Conservation (phyloP, 345 rosid genomes). For the Populus deltoides region DNA sequence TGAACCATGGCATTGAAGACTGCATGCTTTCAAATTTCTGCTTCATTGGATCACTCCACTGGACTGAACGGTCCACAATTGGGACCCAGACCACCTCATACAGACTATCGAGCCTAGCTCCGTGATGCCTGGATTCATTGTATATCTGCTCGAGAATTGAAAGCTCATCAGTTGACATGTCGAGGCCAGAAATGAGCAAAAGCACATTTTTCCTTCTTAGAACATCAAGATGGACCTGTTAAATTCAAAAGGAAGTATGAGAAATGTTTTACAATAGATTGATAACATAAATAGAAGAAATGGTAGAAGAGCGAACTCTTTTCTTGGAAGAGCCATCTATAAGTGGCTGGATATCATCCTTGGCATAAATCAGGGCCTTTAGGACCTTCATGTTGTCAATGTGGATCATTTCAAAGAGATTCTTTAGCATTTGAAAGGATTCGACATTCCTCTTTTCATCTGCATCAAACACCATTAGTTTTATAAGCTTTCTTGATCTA, state of each 20-base stretch:
- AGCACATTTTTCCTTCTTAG: conserved; percentile 77
- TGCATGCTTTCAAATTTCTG: conserved; percentile 51
- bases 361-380: conserved; percentile 68
- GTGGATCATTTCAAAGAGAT: conserved; percentile 55
- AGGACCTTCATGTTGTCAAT: conserved; percentile 88
- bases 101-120: conserved; percentile 48
- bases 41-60: conserved; percentile 36
- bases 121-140: conserved; percentile 56
- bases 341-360: conserved; percentile 57
- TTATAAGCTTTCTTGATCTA: not conserved
- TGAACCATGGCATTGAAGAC: conserved; percentile 76
- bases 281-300: not conserved
- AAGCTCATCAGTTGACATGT: conserved; percentile 66
- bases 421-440: conserved; percentile 39
- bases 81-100: conserved; percentile 93
- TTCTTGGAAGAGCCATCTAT: conserved; percentile 66
- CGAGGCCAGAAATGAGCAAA: conserved; percentile 67
- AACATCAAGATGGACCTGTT: conserved; percentile 64
- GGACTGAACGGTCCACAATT: conserved; percentile 45
- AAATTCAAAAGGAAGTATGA: not conserved
- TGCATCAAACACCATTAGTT: conserved; percentile 22
- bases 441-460: conserved; percentile 65
- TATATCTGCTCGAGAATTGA: conserved; percentile 79
- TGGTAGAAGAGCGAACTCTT: conserved; percentile 38
- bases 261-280: not conserved